These are phyloP conservation scores for Acanthamoeba triangularis DNA, from an alignment of 208 protist species.

Conservation along the genomic window DNA sequence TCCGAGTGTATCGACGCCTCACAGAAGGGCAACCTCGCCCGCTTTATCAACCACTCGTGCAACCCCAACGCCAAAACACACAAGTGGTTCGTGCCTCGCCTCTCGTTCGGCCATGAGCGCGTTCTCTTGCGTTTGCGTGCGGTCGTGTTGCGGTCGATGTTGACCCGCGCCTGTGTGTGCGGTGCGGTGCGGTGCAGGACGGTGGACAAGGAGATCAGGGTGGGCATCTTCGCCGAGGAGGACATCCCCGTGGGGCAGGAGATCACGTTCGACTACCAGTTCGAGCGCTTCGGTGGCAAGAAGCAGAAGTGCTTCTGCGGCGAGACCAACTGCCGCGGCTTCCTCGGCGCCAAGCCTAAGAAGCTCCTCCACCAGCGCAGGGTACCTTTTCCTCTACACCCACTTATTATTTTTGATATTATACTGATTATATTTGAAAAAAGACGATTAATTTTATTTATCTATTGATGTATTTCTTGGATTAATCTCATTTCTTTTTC, in stretches of 20 bases:
- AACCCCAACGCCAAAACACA: not conserved
- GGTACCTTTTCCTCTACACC: not conserved
- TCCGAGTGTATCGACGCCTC: slow-evolving; percentile 93
- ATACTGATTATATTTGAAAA: not conserved
- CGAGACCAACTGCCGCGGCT: slow-evolving; percentile 77
- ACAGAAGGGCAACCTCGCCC: slow-evolving; percentile 90
- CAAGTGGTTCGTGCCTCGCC: slow-evolving; percentile 70
- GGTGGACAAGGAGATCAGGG: slow-evolving; percentile 86
- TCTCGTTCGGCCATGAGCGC: not conserved
- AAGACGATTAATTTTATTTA: not conserved
- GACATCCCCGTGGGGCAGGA: slow-evolving; percentile 90
- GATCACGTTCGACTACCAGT: slow-evolving; percentile 93
- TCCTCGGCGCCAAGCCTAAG: not conserved
- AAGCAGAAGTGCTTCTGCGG: slow-evolving; percentile 93
- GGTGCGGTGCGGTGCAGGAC: slow-evolving; percentile 82
- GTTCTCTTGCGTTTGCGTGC: slow-evolving; percentile 90
- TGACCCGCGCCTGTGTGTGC: slow-evolving; percentile 42
- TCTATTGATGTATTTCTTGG: not conserved
- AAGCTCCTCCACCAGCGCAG: not conserved
- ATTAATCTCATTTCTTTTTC: not conserved
- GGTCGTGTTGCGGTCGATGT: too few relatives aligned
- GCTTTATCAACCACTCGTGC: slow-evolving; percentile 95
- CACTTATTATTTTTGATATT: not conserved
- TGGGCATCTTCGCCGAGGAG: slow-evolving; percentile 90
- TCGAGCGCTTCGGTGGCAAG: slow-evolving; percentile 81